These are phyloP conservation scores for Debaryomycetaceae sp. DNA, from an alignment of 1,139 yeast species.

Conservation along the genomic window DNA sequence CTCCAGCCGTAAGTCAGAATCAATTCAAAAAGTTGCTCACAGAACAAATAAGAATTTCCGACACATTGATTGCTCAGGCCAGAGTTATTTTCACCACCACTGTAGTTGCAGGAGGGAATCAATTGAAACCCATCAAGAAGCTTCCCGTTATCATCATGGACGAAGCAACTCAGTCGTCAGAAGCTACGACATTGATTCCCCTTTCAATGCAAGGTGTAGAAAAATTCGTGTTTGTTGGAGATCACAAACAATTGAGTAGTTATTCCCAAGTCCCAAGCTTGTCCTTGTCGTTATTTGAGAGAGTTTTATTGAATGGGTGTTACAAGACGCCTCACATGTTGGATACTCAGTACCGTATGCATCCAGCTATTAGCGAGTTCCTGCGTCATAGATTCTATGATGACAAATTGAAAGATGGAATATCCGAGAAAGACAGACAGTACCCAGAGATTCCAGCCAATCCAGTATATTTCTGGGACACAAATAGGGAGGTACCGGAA, in stretches of 20 bases:
- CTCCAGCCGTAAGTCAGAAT: slow-evolving; percentile 33
- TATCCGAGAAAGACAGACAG: slow-evolving; percentile 45
- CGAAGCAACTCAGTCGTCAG: slow-evolving; percentile 66
- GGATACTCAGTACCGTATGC: slow-evolving; percentile 73
- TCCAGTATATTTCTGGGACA: slow-evolving; percentile 56
- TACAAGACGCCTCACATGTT: slow-evolving; percentile 62
- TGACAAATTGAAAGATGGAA: slow-evolving; percentile 56
- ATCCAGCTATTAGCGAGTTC: slow-evolving; percentile 61
- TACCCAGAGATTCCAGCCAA: slow-evolving; percentile 36
- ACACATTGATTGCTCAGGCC: slow-evolving; percentile 56
- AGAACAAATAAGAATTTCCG: slow-evolving; percentile 41
- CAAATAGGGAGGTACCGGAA: slow-evolving; percentile 41
- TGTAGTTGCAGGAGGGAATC: slow-evolving; percentile 67
- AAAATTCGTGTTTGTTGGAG: slow-evolving; percentile 70
- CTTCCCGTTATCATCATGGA: slow-evolving; percentile 67
- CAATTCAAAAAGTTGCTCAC: slow-evolving; percentile 49
- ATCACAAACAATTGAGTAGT: slow-evolving; percentile 62
- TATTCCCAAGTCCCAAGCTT: slow-evolving; percentile 63
- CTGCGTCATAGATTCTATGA: slow-evolving; percentile 57
- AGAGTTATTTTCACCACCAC: slow-evolving; percentile 70
- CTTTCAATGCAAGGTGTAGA: slow-evolving; percentile 65
- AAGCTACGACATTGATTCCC: slow-evolving; percentile 67
- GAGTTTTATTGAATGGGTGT: slow-evolving; percentile 54
- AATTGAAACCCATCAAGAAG: slow-evolving; percentile 50
- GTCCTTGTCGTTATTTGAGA: slow-evolving; percentile 57